Base-by-base conservation (phyloP, 345 rosid species). In the Toxicodendron radicans region DNA sequence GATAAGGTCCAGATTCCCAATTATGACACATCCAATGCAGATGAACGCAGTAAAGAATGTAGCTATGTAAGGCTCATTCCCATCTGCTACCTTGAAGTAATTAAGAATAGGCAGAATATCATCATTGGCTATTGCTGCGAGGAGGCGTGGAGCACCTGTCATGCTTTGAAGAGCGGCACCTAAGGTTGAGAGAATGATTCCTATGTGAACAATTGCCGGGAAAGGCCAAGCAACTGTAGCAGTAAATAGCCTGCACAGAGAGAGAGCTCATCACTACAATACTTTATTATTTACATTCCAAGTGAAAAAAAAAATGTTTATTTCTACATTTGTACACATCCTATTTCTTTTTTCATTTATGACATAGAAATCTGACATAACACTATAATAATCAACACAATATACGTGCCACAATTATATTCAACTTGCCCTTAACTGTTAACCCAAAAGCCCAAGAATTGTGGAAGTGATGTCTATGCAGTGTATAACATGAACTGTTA, bases 81-180 rank as follows among this genome's bases (percentile, higher is more conserved):
- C 92, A 64, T 96, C 98, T 68, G 90, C 89, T 79, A 87, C 97
- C 85, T 84, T 96, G 85, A 96, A 96, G 83, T 96, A 93, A 81
- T 93, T 90, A 77, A 96, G 95, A 83, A 96, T 83, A 38, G 99
- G 99, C 64, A 96, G 90, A 85, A 96, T 96, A 76, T 96, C 98
- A 85, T 96, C 99, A 78, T 96, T 96, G 68, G 98, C 98, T 84
- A 96, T 96, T 8, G 99, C 99, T n/a, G 98, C 98, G 77, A 96
- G 97, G 72, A 96, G 87, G 72, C 97, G 89, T 53, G 99, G 99
- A 71, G 99, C 99, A 68, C 99, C 99, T 8, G 97, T 89, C 81
- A 96, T 73, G 84, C 98, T 93, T 74, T 96, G 99, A 75, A 96
- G 99, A 79, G 98, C 99, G 30, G 99, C 99, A 70, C 98, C 99